Percentiles rank a stretch among this genome's conserved stretches.
phyloP scores from a whole-genome alignment of 805 yeast genomes.

The Candida hispaniensis region DNA sequence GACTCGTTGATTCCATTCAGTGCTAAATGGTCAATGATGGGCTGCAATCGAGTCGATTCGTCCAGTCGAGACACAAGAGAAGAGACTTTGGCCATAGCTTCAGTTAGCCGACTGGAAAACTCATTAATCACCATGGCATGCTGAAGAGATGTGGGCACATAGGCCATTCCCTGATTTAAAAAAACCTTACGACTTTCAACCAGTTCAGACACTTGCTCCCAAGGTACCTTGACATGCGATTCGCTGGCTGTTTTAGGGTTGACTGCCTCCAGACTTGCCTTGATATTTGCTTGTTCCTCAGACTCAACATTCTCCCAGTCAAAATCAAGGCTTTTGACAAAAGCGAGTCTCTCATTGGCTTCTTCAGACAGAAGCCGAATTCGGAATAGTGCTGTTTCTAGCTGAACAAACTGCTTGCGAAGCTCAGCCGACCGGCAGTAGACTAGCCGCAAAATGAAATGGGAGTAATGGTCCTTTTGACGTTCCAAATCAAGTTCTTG shows the following conservation, averaged over 20 bases:
- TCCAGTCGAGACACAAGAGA: slow-evolving; percentile 73
- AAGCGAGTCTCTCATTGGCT: slow-evolving; percentile 54
- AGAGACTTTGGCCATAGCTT: slow-evolving; percentile 54
- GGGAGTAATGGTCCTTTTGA: slow-evolving; percentile 85
- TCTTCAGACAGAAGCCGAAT: slow-evolving; percentile 59
- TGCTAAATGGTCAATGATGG: slow-evolving; percentile 66
- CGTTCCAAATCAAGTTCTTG: slow-evolving; percentile 41
- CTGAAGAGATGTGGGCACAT: slow-evolving; percentile 75
- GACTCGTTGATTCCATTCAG: slow-evolving; percentile 29
- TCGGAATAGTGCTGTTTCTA: slow-evolving; percentile 66
- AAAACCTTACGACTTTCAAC: slow-evolving; percentile 63
- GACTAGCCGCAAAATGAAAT: slow-evolving; percentile 76
- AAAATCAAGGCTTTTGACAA: slow-evolving; percentile 53
- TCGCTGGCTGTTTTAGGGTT: slow-evolving; percentile 20
- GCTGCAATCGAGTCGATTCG: slow-evolving; percentile 83
- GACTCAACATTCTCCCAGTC: slow-evolving; percentile 59
- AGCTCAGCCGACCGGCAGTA: slow-evolving; percentile 78
- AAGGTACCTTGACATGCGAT: slow-evolving; percentile 68
- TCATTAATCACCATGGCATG: slow-evolving; percentile 58
- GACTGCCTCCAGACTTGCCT: slow-evolving; percentile 46
- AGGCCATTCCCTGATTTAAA: slow-evolving; percentile 61
- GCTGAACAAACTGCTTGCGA: slow-evolving; percentile 62
- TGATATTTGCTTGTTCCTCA: slow-evolving; percentile 49
- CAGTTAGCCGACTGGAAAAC: slow-evolving; percentile 43
- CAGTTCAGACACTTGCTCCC: slow-evolving; percentile 72